Evolutionary conservation across 441 rosid species (phyloP), one percentile per base, ranked within the genome.

Genomic region (Eutrema salsugineum): DNA sequence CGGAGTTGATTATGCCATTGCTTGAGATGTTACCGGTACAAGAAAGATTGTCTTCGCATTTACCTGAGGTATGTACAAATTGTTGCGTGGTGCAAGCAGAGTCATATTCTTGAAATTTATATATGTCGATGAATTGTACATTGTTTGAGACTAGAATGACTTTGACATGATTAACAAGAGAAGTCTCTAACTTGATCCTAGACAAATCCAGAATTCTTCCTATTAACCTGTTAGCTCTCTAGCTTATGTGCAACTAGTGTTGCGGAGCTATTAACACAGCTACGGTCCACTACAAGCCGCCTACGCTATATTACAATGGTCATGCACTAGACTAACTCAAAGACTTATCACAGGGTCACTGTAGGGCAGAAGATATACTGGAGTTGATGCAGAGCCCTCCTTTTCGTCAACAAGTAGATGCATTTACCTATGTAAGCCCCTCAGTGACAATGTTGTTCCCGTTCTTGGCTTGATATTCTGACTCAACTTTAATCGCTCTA

Each of bases 361-460:
- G 87, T 89, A 86, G 81, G 44, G 83, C 91, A 30, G 86, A 86
- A 70, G 98, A 92, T 75, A 74, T 92, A 73, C 77, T 95, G 64
- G 98, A 95, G 75, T 80, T 95, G 80, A 77, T 95, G 72, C 97
- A 92, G 80, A 88, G 99, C 74, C 88, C 97, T 10, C 96, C 99
- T 66, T 92, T 91, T 49, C 97, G 95, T 75, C 94, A 91, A 68
- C 98, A 95, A 92, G 88, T 95, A 54, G 99, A 92, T 87, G 91
- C 98, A 32, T 95, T 95, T 78, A 90, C 97, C 63, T 84, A 89
- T 68, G 98, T 95, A 77, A 89, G 93, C 62, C 80, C 75, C 72
- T 66, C 54, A 17, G 64, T 64, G 11, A 30, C 62, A 62, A 62
- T 68, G 47, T 67, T 55, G 74, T 66, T 63, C 10, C 3, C 49